Evolutionary conservation across 140 eudicot species (phyloP), one percentile per base, ranked within the genome.

Genomic region (Erigeron philadelphicus): DNA sequence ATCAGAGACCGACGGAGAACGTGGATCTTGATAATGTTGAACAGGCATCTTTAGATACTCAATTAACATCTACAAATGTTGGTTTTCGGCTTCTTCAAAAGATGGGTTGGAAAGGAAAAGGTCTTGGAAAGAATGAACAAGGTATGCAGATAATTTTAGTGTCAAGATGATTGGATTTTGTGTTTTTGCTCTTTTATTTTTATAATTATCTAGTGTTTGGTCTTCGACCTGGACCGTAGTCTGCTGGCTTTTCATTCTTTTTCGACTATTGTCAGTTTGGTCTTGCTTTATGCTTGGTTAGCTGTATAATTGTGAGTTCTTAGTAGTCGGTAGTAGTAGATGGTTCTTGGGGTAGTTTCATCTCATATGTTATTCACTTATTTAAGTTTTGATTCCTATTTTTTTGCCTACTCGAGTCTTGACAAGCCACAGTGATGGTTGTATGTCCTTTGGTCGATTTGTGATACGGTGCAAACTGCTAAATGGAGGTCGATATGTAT

Each of bases 71-170:
- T 23, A 89, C 98, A 6, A 93, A 93, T 77, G 79, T 89, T 72
- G 98, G 98, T 50, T 93, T 86, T 67, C 89, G 85, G 76, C 90
- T 93, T 72, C 96, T 92, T 62, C 96, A 88, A 66, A 92, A 92
- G 76, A 92, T 92, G 98, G 98, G 98, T 61, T 92, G 96, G 98
- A 92, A 92, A 80, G 98, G 98, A 58, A 88, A 92, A 66, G 98
- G 98, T 55, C 95, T 92, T 44, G 98, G 98, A 38, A 92, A 85
- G 82, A 71, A 93, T 89, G 98, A 93, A 73, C 98, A 93, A 83
- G 96, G 96, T 93, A 88, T 48, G 76, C 38, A 31, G 38, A 31
- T 1, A 31, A 31, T 40, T 8, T n/a, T 23, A 8, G 7, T 56
- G 44, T 46, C 13, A 0, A 70, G 21, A 41, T 8, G 25, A 11